Conservation (phyloP, 495 filamentous ascomycete species). For the Chaetomium tenue region DNA sequence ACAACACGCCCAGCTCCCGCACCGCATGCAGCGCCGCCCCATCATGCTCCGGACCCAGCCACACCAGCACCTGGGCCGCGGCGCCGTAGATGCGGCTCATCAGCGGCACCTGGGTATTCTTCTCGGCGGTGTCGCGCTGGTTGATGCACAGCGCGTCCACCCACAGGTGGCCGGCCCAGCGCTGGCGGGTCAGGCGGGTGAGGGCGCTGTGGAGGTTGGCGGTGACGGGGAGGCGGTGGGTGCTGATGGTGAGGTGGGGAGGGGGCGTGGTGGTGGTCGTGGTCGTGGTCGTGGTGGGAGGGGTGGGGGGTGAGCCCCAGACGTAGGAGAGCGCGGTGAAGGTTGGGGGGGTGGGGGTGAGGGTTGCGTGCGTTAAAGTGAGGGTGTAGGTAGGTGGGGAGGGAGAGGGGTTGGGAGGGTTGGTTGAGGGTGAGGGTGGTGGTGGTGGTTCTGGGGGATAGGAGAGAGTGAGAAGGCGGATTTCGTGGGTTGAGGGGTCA, state of each 20-base stretch:
- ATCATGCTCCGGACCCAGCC: conserved; percentile 32
- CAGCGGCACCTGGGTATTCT: conserved; percentile 33
- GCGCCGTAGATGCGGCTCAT: conserved; percentile 38
- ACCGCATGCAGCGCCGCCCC: conserved; percentile 20
- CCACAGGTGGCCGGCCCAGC: conserved; percentile 19
- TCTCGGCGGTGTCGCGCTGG: conserved; percentile 35
- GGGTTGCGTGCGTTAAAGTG: neutral
- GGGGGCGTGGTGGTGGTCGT: neutral
- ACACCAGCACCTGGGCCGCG: conserved; percentile 33
- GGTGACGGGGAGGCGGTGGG: neutral
- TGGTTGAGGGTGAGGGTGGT: no score
- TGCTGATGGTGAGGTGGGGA: neutral
- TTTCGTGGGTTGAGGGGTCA: neutral
- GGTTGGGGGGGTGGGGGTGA: neutral
- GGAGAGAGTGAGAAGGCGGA: conserved; percentile 13
- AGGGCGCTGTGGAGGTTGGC: conserved; percentile 2
- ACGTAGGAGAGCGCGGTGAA: conserved; percentile 15
- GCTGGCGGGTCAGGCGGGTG: neutral
- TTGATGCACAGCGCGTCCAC: conserved; percentile 45
- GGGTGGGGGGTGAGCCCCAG: neutral
- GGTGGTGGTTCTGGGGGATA: neutral
- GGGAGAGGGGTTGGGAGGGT: neutral
- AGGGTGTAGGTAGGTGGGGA: conserved; percentile 1
- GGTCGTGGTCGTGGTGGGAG: no score
- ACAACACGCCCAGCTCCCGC: conserved; percentile 6